Percentiles rank a stretch among this genome's conserved stretches.
phyloP scores from a whole-genome alignment of 441 rosid species.

The Erysimum pusillum region DNA sequence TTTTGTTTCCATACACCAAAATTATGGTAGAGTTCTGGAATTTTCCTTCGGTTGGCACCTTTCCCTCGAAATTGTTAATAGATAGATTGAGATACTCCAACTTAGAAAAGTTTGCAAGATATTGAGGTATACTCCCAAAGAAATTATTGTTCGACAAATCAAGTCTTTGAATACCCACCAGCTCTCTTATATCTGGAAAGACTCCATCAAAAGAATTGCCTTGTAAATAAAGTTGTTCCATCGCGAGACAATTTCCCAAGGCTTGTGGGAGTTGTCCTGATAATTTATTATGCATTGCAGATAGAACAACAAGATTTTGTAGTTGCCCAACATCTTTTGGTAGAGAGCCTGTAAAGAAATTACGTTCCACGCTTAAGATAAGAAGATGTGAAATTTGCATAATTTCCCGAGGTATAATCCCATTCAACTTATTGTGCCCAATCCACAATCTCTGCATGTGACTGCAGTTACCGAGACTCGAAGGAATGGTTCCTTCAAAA shows the following conservation, averaged over 20 bases:
- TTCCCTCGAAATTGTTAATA: neutral
- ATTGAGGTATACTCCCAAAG: conserved; percentile 16
- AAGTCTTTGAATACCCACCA: neutral
- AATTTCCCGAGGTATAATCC: no score
- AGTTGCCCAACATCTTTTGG: conserved; percentile 2
- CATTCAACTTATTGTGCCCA: no score
- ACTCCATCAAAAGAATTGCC: conserved; percentile 37
- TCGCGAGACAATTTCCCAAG: neutral
- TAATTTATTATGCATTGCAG: neutral
- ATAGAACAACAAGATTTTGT: neutral
- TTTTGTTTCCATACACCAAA: conserved; percentile 4
- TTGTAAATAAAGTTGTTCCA: neutral
- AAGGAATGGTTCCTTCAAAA: no score
- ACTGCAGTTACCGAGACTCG: no score
- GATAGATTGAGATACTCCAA: conserved; percentile 17
- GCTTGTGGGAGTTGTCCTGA: conserved; percentile 4
- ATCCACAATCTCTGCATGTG: no score
- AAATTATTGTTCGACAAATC: neutral
- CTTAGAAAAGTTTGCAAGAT: neutral
- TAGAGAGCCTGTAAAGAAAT: no score
- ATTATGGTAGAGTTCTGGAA: neutral
- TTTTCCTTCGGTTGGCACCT: conserved; percentile 6
- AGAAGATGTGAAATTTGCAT: no score
- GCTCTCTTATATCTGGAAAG: neutral
- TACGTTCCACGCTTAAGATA: no score